Conservation (phyloP, 257 asterid genomes). For the Cinchona pubescens region DNA sequence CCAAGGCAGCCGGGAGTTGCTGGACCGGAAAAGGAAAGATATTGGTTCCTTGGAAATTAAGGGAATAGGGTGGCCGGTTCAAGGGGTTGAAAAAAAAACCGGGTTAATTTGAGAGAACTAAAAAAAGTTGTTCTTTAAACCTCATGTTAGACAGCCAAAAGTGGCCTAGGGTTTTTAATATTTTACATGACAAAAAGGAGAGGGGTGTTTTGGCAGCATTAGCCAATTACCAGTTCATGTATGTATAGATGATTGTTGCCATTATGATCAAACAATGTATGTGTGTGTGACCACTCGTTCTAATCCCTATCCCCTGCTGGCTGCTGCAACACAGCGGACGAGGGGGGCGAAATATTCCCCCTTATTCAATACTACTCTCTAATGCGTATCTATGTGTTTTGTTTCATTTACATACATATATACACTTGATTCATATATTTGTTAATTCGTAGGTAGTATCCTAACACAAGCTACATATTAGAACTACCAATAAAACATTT, state of each 20-base stretch:
- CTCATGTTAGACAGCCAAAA: constrained; percentile 4
- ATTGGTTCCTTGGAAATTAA: neutral
- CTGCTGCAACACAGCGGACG: constrained; percentile 26
- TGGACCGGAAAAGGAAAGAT: constrained; percentile 11
- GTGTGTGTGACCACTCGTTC: constrained; percentile 22
- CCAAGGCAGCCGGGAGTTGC: constrained; percentile 9
- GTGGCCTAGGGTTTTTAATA: constrained; percentile 24
- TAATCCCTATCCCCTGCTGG: neutral
- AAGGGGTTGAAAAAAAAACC: neutral
- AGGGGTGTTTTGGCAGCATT: constrained; percentile 23
- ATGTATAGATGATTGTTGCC: constrained; percentile 2
- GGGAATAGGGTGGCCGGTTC: constrained; percentile 12
- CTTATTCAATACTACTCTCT: neutral
- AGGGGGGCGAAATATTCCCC: constrained; percentile 23
- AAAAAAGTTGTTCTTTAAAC: neutral
- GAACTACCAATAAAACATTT: neutral
- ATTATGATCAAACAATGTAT: constrained; percentile 13
- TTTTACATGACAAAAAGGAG: neutral
- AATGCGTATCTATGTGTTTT: neutral
- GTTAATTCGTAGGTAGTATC: neutral
- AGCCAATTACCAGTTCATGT: neutral
- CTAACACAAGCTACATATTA: neutral
- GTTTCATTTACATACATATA: neutral
- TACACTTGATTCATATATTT: neutral
- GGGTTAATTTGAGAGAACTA: neutral